phyloP scores from a whole-genome alignment of 768 basidiomycete genomes.

The Zangia roseola region DNA sequence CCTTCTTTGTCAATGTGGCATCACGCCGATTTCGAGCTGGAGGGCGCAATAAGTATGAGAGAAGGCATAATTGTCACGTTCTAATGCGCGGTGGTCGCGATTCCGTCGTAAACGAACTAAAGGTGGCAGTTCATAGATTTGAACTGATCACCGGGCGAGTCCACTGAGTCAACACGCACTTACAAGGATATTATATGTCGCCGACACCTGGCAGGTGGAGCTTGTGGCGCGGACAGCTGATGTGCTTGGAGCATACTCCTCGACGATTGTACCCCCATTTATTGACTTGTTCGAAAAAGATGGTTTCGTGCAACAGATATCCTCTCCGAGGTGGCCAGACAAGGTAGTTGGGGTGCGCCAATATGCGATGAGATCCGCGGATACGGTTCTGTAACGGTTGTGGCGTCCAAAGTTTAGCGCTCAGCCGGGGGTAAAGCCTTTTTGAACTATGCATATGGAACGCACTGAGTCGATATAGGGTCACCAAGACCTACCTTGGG shows the following conservation, averaged over 20 bases:
- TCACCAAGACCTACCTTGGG: background rate
- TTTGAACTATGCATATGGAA: no score
- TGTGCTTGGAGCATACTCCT: background rate
- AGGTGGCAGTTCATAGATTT: background rate
- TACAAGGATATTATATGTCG: background rate
- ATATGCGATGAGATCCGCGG: background rate
- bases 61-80: background rate
- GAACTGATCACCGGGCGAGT: background rate
- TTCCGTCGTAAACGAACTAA: background rate
- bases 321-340: no score
- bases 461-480: background rate
- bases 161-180: background rate
- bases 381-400: no score
- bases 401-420: no score
- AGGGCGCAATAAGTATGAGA: background rate
- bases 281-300: background rate
- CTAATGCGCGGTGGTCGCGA: no score
- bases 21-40: background rate
- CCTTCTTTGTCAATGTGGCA: background rate
- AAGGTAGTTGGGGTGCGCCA: no score
- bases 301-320: background rate
- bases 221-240: background rate
- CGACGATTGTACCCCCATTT: background rate
- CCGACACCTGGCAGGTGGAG: background rate
- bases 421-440: no score